Base-by-base conservation (phyloP, 805 yeast species). In the Ogataea methanolica region DNA sequence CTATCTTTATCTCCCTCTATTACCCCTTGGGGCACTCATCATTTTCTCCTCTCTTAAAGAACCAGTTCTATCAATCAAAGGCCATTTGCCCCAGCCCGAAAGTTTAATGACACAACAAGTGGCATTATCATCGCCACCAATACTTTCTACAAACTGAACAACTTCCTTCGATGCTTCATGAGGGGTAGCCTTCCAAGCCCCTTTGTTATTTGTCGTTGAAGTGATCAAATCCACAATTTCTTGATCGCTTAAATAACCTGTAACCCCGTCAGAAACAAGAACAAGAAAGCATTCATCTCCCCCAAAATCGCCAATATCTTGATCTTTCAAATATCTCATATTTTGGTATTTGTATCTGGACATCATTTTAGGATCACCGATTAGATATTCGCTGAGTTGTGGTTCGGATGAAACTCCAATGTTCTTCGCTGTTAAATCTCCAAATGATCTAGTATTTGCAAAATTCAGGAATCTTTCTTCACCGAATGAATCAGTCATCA, bases 91-190 rank as follows among this genome's bases (percentile, higher is more conserved):
- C 99, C 99, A 94, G 9, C 96, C 96, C 34, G 78, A 75, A 47
- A 94, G 70, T 49, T 95, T 72, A 11, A 92, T 66, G 5, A 94
- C 87, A 52, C 85, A 60, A 62, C 97, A 89, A 2, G 97, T 89
- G n/a, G 98, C 96, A 67, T 94, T 94, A 64, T 94, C 99, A 58
- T 88, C 90, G 2, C 96, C 94, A 14, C 96, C 96, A 8, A 91
- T 77, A 38, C 87, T 87, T 61, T 85, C 90, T 11, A 90, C 85
- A 63, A 83, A 94, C 57, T 82, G 77, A 12, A 92, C 80, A 17
- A 94, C 86, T 62, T 91, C 97, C 50, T 79, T 82, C 0, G 97
- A 91, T 35, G 95, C 88, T 40, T 71, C 77, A 57, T 88, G 96
- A 0, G 98, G 96, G 0, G 90, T 79, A 4, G 96, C 96, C 31